phyloP scores from a whole-genome alignment of 768 basidiomycete genomes.

The Pisolithus sp. region DNA sequence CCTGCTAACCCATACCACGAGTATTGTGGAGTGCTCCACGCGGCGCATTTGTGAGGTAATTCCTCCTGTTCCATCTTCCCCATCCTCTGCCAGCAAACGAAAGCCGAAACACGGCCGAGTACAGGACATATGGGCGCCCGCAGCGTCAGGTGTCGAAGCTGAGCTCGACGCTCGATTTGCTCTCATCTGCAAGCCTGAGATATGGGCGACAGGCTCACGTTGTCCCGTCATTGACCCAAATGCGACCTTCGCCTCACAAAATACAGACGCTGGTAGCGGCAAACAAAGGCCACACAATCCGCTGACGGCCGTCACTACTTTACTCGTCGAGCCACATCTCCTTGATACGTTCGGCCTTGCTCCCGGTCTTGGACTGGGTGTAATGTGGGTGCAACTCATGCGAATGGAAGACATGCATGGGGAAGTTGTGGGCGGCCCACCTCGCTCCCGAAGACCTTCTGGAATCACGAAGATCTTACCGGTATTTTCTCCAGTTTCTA shows the following conservation, averaged over 20 bases:
- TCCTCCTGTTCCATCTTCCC: conserved; percentile 27
- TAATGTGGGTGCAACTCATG: conserved; percentile 64
- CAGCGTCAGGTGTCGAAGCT: conserved; percentile 34
- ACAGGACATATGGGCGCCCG: conserved; percentile 12
- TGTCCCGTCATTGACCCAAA: conserved; percentile 28
- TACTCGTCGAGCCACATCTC: conserved; percentile 45
- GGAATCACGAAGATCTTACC: conserved; percentile 56
- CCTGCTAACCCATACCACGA: conserved; percentile 56
- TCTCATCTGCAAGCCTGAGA: conserved; percentile 33
- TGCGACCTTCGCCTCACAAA: conserved; percentile 2
- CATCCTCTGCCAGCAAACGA: not conserved
- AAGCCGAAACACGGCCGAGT: conserved; percentile 2
- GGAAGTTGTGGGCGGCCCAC: not conserved
- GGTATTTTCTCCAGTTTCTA: conserved; percentile 51
- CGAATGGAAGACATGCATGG: conserved; percentile 25
- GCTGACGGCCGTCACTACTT: conserved; percentile 49
- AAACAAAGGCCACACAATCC: conserved; percentile 39
- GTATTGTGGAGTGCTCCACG: conserved; percentile 60
- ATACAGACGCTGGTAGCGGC: not conserved
- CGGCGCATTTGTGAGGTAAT: conserved; percentile 47
- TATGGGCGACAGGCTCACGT: conserved; percentile 32
- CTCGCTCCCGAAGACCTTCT: conserved; percentile 28
- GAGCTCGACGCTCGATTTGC: conserved; percentile 43
- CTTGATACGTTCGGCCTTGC: conserved; percentile 33
- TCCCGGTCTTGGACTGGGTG: conserved; percentile 55